A percentile compares a stretch with the other conserved stretches of the same genome.
Evolutionary conservation across 129 eudicot species (phyloP).

Genomic region (Glebionis coronaria): DNA sequence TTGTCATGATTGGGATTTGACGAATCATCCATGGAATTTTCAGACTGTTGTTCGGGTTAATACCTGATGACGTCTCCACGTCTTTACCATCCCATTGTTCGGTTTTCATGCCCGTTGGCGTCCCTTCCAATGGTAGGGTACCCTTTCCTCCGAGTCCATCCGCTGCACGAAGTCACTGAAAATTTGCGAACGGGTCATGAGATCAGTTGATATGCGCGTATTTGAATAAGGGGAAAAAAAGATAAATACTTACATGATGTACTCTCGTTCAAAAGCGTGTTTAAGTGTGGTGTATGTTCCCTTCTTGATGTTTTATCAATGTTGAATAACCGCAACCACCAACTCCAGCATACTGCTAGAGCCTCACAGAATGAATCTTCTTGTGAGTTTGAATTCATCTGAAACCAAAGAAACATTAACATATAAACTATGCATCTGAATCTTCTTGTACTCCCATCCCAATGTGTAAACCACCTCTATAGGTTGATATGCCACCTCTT

Average conservation of each 20-base stretch:
- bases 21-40: too few species aligned
- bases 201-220: not conserved
- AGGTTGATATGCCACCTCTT: too few species aligned
- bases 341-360: too few species aligned
- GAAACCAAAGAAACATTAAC: too few species aligned
- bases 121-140: conserved; percentile 52
- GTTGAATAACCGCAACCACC: too few species aligned
- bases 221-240: not conserved
- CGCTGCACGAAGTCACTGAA: conserved; percentile 75
- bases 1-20: too few species aligned
- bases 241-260: conserved; percentile 56
- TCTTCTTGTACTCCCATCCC: too few species aligned
- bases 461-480: too few species aligned
- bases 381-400: too few species aligned
- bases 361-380: too few species aligned
- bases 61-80: conserved; percentile 34
- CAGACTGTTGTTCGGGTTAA: too few species aligned
- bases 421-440: too few species aligned
- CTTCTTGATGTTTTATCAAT: conserved; percentile 75
- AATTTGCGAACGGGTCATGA: conserved; percentile 4
- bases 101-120: conserved; percentile 50
- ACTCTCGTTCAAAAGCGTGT: conserved; percentile 75
- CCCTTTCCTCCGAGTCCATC: conserved; percentile 94
- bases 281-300: conserved; percentile 75
- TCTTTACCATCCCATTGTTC: conserved; percentile 95